Conservation (phyloP, 805 yeast species). For the Candida bentonensis region DNA sequence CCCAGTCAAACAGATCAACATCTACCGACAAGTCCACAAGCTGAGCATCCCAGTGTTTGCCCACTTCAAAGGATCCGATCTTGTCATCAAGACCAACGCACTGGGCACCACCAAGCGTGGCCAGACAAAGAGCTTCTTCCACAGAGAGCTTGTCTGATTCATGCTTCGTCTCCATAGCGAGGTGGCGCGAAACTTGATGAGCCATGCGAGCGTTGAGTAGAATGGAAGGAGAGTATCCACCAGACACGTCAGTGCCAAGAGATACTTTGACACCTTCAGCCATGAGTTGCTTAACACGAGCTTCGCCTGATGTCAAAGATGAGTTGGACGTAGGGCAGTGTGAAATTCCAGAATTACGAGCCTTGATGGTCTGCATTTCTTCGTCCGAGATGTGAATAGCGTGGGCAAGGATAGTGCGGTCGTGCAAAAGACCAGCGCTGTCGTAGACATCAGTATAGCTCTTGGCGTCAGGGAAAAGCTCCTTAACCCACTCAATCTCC, state of each 20-base stretch:
- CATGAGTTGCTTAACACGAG: slow-evolving; percentile 59
- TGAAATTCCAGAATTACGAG: slow-evolving; percentile 53
- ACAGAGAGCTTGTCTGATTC: slow-evolving; percentile 40
- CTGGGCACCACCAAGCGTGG: slow-evolving; percentile 82
- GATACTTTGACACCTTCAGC: slow-evolving; percentile 60
- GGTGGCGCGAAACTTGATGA: slow-evolving; percentile 52
- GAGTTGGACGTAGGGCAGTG: slow-evolving; percentile 93
- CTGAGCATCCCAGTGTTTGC: slow-evolving; percentile 78
- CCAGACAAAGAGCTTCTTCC: slow-evolving; percentile 62
- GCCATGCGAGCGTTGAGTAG: slow-evolving; percentile 58
- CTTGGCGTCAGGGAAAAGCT: slow-evolving; percentile 56
- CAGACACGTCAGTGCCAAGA: slow-evolving; percentile 69
- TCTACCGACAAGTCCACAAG: slow-evolving; percentile 44
- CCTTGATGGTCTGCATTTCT: slow-evolving; percentile 47
- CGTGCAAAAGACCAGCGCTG: slow-evolving; percentile 40
- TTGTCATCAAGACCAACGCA: slow-evolving; percentile 43
- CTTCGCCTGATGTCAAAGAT: slow-evolving; percentile 80
- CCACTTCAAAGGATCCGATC: slow-evolving; percentile 60
- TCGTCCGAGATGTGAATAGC: slow-evolving; percentile 59
- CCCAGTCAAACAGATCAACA: slow-evolving; percentile 63
- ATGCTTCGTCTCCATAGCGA: slow-evolving; percentile 40
- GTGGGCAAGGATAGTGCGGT: slow-evolving; percentile 74
- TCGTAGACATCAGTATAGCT: slow-evolving; percentile 71
- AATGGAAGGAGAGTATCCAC: slow-evolving; percentile 58
- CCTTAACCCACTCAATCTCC: slow-evolving; percentile 62